Conservation (phyloP, 192 early-diverging fungal species). For the Dissophora globulifera region DNA sequence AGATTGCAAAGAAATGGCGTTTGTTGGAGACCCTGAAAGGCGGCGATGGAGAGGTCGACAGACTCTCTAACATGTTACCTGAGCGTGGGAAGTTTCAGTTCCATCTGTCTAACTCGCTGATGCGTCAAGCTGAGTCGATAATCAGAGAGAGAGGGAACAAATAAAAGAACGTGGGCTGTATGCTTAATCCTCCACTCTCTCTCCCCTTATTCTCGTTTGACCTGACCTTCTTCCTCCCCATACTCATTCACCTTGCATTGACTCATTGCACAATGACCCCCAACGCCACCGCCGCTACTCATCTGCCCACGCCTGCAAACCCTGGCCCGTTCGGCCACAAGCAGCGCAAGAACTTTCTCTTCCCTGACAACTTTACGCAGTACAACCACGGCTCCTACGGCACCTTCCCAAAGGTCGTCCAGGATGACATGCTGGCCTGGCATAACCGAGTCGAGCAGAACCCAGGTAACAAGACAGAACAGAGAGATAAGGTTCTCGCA, state of each 20-base stretch:
- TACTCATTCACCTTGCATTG: background rate
- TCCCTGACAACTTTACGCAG: constrained; percentile 60
- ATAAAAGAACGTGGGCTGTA: too few species aligned
- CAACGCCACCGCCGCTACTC: background rate
- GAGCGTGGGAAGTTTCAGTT: constrained; percentile 6
- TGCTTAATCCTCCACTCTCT: background rate
- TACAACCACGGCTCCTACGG: constrained; percentile 78
- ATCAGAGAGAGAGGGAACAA: too few species aligned
- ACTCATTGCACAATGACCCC: background rate
- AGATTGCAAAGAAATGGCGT: background rate
- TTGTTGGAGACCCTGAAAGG: too few species aligned
- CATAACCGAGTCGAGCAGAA: constrained; percentile 26
- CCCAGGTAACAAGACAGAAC: too few species aligned
- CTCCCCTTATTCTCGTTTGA: background rate
- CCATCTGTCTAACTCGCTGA: too few species aligned
- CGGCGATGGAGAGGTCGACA: too few species aligned
- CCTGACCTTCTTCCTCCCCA: background rate
- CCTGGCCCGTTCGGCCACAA: constrained; percentile 58
- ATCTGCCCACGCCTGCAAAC: constrained; percentile 32
- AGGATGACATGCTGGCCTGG: constrained; percentile 26
- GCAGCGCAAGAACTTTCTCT: constrained; percentile 57
- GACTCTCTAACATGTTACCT: too few species aligned
- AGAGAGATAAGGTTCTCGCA: too few species aligned
- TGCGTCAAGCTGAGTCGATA: too few species aligned
- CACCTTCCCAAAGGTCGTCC: constrained; percentile 44